These are phyloP conservation scores for Thozetella sp. DNA, from an alignment of 495 filamentous ascomycete genomes.

Conservation along the genomic window DNA sequence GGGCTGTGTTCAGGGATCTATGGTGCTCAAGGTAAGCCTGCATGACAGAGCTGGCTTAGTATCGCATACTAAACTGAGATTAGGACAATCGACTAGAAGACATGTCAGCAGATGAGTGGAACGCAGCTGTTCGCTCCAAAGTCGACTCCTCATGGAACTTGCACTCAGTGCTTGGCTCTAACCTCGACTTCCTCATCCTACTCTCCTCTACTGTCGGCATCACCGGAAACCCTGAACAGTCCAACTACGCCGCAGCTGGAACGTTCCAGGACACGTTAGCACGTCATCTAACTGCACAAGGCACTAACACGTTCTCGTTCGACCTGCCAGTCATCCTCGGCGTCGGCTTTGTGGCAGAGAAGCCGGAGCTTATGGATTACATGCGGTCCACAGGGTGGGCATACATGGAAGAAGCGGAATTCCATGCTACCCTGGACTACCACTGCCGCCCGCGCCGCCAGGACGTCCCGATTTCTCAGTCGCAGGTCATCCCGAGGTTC, in stretches of 20 bases:
- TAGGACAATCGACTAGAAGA: conserved; percentile 9
- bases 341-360: conserved; percentile 17
- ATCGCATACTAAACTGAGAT: too few species aligned
- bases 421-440: conserved; percentile 10
- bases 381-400: conserved; percentile 13
- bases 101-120: conserved; percentile 34
- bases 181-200: neutral
- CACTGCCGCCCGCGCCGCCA: neutral
- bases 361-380: conserved; percentile 5
- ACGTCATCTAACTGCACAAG: conserved; percentile 24
- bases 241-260: conserved; percentile 56
- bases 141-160: conserved; percentile 49
- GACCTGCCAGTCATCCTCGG: conserved; percentile 39
- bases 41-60: conserved; percentile 4
- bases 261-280: conserved; percentile 47
- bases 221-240: conserved; percentile 50
- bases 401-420: conserved; percentile 5
- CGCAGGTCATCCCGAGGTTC: conserved; percentile 9
- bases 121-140: conserved; percentile 36
- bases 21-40: conserved; percentile 33
- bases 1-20: conserved; percentile 46
- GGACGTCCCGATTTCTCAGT: neutral
- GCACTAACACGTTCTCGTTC: conserved; percentile 31
- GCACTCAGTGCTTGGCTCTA: conserved; percentile 36
- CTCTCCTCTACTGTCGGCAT: conserved; percentile 46